Base-by-base conservation (phyloP, 208 protist species). In the Acanthamoeba culbertsoni region DNA sequence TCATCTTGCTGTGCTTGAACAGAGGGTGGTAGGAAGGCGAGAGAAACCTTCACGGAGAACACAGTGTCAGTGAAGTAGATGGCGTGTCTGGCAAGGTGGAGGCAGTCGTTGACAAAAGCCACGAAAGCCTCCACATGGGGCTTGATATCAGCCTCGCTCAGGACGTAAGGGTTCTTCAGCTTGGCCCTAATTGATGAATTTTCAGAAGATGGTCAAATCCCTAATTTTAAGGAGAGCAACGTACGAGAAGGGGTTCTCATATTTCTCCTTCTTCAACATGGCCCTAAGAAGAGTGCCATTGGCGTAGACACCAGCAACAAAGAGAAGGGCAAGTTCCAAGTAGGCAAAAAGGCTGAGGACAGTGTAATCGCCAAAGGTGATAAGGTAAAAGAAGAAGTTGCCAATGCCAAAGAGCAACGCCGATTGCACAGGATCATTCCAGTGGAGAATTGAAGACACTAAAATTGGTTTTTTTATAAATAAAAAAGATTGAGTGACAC, bases 361-460 rank as follows among this genome's bases (percentile, higher is more conserved):
- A n/a, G 59, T 93, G 37, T 93, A 93, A 14, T 93, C 88, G 37
- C 88, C 88, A 79, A 40, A 71, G 33, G 88, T 93, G 37, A 93
- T 93, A 35, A 93, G 71, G 71, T 79, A 93, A 62, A 93, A 93
- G n/a, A 93, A 93, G 71, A 93, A 93, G 88, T 93, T 93, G 43
- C 88, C 88, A 26, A 93, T 93, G 71, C 88, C 88, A 26, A 93
- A 93, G 71, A 93, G 63, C 31, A 93, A 62, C 26, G 65, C 88
- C 65, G 88, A 93, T 51, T 93, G 63, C 12, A 93, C 59, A 26
- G 88, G 63, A 42, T 93, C 88, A 26, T 77, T 84, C 88, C 88
- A 93, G 62, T 93, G 71, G 26, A 93, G 62, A 14, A 93, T 63
- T 16, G 46, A 59, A 12, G 53, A 68, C 2, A 90, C 82, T 90